Percentiles rank a stretch among this genome's conserved stretches.
Evolutionary conservation across 306 rosid species (phyloP).

Genomic region (Dicorynia guianensis): DNA sequence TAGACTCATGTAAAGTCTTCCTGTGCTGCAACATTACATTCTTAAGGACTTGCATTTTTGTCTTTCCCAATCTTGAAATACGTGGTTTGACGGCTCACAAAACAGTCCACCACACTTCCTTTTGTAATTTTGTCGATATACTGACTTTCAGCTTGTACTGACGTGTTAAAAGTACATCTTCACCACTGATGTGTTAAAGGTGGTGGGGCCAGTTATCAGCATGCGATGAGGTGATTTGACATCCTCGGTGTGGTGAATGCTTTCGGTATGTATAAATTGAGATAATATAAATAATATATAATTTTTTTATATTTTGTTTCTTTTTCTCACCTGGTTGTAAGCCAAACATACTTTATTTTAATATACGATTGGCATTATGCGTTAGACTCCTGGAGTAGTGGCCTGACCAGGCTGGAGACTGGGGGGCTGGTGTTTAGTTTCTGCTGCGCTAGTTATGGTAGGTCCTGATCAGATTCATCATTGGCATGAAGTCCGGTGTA

Average conservation of each 20-base stretch:
- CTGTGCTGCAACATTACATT: neutral
- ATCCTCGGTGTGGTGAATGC: too few relatives aligned
- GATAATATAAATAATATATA: too few relatives aligned
- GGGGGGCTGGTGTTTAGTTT: neutral
- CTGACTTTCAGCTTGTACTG: neutral
- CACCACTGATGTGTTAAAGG: too few relatives aligned
- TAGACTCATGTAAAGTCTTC: neutral
- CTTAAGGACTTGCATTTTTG: neutral
- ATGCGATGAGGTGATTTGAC: neutral
- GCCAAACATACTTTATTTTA: too few relatives aligned
- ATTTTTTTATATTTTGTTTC: too few relatives aligned
- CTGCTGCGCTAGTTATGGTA: neutral
- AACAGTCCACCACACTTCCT: neutral
- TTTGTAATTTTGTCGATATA: neutral
- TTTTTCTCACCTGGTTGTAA: too few relatives aligned
- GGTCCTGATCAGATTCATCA: neutral
- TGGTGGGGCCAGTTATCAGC: constrained; percentile 1
- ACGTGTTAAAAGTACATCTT: constrained; percentile 13
- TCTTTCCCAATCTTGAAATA: neutral
- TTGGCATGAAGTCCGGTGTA: neutral
- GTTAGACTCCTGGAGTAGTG: too few relatives aligned
- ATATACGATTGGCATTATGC: too few relatives aligned
- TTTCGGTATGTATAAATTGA: too few relatives aligned
- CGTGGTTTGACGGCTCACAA: neutral
- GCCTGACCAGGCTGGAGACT: neutral